A percentile compares a stretch with the other conserved stretches of the same genome.
These are phyloP conservation scores for Coniochaeta hoffmannii DNA, from an alignment of 2,329 filamentous ascomycete species.

Conservation along the genomic window DNA sequence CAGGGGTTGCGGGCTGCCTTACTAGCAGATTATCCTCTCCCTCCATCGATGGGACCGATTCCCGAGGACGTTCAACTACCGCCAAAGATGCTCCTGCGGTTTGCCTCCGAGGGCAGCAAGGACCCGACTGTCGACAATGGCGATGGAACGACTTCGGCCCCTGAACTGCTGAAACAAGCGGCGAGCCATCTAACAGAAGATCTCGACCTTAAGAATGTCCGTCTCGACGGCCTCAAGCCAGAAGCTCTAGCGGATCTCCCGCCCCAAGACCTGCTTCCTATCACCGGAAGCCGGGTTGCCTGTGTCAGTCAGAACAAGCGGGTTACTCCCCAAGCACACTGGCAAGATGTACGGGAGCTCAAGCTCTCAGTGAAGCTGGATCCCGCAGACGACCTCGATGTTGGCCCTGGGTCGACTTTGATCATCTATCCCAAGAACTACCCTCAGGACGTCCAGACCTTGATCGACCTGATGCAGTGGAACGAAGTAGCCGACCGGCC, in stretches of 20 bases:
- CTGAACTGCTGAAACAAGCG: neutral
- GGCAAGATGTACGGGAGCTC: slow-evolving; percentile 90
- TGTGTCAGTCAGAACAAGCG: slow-evolving; percentile 59
- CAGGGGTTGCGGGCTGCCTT: slow-evolving; percentile 59
- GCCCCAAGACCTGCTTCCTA: slow-evolving; percentile 37
- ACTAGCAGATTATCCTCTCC: slow-evolving; percentile 60
- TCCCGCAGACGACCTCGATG: slow-evolving; percentile 18
- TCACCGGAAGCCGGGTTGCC: slow-evolving; percentile 50
- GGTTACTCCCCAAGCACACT: slow-evolving; percentile 69
- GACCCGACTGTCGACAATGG: neutral
- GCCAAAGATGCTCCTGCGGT: slow-evolving; percentile 53
- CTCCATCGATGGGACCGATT: slow-evolving; percentile 60
- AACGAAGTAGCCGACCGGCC: slow-evolving; percentile 59
- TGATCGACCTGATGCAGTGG: slow-evolving; percentile 80
- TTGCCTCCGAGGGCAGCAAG: slow-evolving; percentile 6
- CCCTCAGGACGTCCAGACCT: slow-evolving; percentile 65
- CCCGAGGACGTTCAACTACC: slow-evolving; percentile 67
- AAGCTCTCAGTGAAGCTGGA: slow-evolving; percentile 40
- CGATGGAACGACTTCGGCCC: neutral
- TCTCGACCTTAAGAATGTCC: slow-evolving; percentile 21
- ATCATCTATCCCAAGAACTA: slow-evolving; percentile 86
- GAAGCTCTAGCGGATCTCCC: slow-evolving; percentile 13
- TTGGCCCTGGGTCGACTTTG: slow-evolving; percentile 70
- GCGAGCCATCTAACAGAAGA: slow-evolving; percentile 6
- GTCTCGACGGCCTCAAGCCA: slow-evolving; percentile 12